These are phyloP conservation scores for Populus alba DNA, from an alignment of 345 rosid species.

Conservation along the genomic window DNA sequence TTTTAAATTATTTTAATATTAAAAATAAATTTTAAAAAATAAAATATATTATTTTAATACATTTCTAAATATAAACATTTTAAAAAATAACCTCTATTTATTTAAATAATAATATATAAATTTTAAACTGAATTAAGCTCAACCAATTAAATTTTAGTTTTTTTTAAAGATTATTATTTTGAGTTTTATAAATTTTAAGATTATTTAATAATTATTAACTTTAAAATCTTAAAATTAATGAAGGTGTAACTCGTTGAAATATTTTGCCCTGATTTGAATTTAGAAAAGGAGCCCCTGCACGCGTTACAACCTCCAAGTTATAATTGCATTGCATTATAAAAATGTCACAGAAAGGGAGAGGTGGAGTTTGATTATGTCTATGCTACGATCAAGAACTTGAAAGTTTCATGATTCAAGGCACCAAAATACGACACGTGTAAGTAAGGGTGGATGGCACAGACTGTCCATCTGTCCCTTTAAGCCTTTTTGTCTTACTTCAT, in stretches of 20 bases:
- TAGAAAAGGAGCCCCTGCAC: conserved; percentile 2
- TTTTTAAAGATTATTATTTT: no score
- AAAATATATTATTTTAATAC: no score
- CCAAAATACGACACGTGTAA: conserved; percentile 13
- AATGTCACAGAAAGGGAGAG: not conserved
- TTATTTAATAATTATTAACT: no score
- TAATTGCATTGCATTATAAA: conserved; percentile 16
- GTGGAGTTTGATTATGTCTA: not conserved
- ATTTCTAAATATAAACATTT: no score
- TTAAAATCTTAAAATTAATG: no score
- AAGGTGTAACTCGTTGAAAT: no score
- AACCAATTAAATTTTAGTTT: no score
- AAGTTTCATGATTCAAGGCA: conserved; percentile 3
- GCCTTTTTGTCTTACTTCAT: not conserved
- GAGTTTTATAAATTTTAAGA: no score
- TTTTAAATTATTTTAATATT: no score
- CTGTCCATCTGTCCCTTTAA: not conserved
- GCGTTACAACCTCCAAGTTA: conserved; percentile 11
- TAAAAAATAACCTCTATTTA: no score
- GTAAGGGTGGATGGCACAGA: not conserved
- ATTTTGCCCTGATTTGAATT: conserved; percentile 14
- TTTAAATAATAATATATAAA: not conserved
- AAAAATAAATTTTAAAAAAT: no score
- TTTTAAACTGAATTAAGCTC: no score
- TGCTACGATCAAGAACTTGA: not conserved